Percentiles rank a stretch among this genome's conserved stretches.
phyloP scores from a whole-genome alignment of 495 filamentous ascomycete genomes.

The Clohesyomyces aquaticus region DNA sequence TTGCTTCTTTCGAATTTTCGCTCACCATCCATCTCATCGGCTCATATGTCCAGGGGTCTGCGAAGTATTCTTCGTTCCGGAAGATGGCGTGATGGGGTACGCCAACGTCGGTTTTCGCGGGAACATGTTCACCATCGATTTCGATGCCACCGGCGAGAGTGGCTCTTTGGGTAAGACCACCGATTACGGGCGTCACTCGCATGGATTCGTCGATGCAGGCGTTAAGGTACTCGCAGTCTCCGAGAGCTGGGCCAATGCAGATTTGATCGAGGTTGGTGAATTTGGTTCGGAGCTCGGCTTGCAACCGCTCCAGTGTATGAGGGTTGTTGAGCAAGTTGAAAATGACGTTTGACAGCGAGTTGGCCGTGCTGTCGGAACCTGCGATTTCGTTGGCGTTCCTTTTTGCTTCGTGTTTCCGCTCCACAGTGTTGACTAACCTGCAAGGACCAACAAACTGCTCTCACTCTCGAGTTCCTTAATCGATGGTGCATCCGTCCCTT shows the following conservation, averaged over 20 bases:
- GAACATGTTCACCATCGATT: slow-evolving; percentile 5
- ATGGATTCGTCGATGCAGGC: slow-evolving; percentile 13
- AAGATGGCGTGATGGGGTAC: slow-evolving; percentile 1
- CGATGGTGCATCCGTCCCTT: not conserved
- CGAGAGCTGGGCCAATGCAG: not conserved
- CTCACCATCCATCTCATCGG: not conserved
- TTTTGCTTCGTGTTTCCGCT: no score
- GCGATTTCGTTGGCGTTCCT: no score
- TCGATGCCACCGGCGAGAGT: not conserved
- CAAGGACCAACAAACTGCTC: not conserved
- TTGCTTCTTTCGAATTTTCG: not conserved
- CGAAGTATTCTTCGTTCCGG: not conserved
- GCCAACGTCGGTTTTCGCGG: slow-evolving; percentile 7
- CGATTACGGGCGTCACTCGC: not conserved
- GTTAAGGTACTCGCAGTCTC: not conserved
- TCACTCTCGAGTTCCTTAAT: slow-evolving; percentile 1
- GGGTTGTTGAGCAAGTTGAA: slow-evolving; percentile 5
- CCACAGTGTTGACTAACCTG: slow-evolving; percentile 15
- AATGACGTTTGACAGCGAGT: not conserved
- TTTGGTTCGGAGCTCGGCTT: not conserved
- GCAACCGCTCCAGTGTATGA: not conserved
- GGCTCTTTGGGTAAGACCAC: not conserved
- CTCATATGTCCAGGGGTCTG: not conserved
- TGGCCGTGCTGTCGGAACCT: slow-evolving; percentile 13
- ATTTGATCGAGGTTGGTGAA: slow-evolving; percentile 2